Evolutionary conservation across 1,139 yeast genomes (phyloP).

Genomic region (Debaryomycetaceae sp.): DNA sequence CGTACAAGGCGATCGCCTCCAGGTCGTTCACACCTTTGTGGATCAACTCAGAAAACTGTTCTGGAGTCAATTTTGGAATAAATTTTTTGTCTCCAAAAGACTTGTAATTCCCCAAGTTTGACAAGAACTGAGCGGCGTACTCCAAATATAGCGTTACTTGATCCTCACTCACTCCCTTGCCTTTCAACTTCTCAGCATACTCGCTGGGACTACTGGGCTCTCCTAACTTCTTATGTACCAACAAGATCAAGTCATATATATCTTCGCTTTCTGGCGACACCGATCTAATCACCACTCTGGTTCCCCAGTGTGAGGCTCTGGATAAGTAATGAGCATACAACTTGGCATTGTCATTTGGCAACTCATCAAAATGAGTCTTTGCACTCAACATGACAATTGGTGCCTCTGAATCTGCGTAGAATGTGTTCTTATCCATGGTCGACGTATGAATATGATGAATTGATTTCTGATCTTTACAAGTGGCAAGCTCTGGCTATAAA

Average conservation of each 20-base stretch:
- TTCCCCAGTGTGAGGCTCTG: conserved; percentile 79
- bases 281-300: conserved; percentile 73
- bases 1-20: conserved; percentile 36
- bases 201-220: conserved; percentile 41
- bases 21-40: conserved; percentile 37
- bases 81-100: conserved; percentile 88
- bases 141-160: conserved; percentile 56
- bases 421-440: conserved; percentile 18
- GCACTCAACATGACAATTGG: conserved; percentile 43
- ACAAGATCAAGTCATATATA: conserved; percentile 65
- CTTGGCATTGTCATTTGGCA: conserved; percentile 35
- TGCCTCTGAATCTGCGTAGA: conserved; percentile 41
- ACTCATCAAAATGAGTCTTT: conserved; percentile 41
- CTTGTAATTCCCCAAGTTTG: conserved; percentile 82
- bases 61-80: conserved; percentile 56
- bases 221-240: conserved; percentile 49
- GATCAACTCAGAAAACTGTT: conserved; percentile 48
- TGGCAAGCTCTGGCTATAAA: not conserved
- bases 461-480: not conserved
- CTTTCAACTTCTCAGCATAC: conserved; percentile 34
- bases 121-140: conserved; percentile 75
- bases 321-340: conserved; percentile 79
- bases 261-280: conserved; percentile 82
- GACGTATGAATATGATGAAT: not conserved
- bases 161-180: conserved; percentile 21